Evolutionary conservation across 129 eudicot species (phyloP).

Genomic region (Flaveria robusta): DNA sequence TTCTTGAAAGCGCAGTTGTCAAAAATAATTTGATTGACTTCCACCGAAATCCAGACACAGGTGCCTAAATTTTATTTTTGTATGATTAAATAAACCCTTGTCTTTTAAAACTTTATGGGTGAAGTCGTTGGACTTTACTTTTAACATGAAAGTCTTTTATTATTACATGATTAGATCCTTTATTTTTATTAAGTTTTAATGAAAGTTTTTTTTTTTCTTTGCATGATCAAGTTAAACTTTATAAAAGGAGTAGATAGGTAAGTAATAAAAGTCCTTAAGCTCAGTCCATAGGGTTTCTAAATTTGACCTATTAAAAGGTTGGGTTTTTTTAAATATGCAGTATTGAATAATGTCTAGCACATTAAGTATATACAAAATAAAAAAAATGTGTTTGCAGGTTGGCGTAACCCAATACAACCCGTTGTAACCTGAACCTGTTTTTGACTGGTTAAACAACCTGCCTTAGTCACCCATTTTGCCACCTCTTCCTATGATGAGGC

Average conservation of each 20-base stretch:
- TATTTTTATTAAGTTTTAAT: too few species aligned
- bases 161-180: too few species aligned
- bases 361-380: not conserved
- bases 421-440: not conserved
- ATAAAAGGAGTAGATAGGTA: not conserved
- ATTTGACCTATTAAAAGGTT: not conserved
- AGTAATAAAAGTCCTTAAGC: not conserved
- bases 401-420: not conserved
- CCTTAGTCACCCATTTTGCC: not conserved
- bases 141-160: not conserved
- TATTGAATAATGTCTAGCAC: not conserved
- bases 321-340: not conserved
- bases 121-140: not conserved
- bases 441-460: not conserved
- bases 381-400: slow-evolving; percentile 4
- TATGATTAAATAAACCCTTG: not conserved
- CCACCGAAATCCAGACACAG: not conserved
- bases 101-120: not conserved
- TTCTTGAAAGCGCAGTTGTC: not conserved
- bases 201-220: not conserved
- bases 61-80: not conserved
- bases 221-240: not conserved
- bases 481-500: slow-evolving; percentile 13
- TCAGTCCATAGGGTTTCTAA: not conserved
- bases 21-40: not conserved